Evolutionary conservation across 169 alveolate genomes (phyloP), one percentile per base, ranked within the genome.

Genomic region (Cryptosporidium bovis): DNA sequence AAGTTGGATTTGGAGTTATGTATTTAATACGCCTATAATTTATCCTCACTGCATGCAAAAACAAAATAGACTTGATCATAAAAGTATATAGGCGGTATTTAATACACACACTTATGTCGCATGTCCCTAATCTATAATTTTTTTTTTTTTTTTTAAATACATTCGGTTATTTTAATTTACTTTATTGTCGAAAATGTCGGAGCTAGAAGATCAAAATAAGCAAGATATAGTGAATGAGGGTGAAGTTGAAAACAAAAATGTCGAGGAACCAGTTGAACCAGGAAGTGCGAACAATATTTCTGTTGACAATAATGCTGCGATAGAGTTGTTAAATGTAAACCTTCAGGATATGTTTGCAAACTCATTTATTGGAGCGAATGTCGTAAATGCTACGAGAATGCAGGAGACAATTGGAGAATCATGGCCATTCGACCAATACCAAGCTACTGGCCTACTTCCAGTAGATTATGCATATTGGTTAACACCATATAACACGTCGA

Each of bases 381-480:
- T 77, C 33, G 87, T 77, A 2, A 77, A 77, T 77, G 87, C 87
- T 15, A 77, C 87, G 13, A 56, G 87, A 27, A 77, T 77, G 87
- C 87, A 77, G 16, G 87, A 77, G 33, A 77, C 87, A 1, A 77
- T 77, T 60, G 87, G 87, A 3, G 87, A 77, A 33, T 77, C 91
- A 7, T 83, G 91, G 91, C 91, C 91, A 8, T 83, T 83, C 51
- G 91, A 83, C 34, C 82, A 68, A 24, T 83, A 83, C 33, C 91
- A 83, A 29, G 89, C 91, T 20, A 83, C 90, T 4, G 83, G 83
- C 12, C 62, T 83, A 31, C 50, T 69, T 13, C 91, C 91, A 6
- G 91, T 83, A 12, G 91, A 83, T 71, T 83, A 83, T 71, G 82
- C 83, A 13, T 83, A 83, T 71, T 83, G 89, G 90, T 40, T 64